Evolutionary conservation across 768 basidiomycete genomes (phyloP).

Genomic region (Asterophora parasitica): DNA sequence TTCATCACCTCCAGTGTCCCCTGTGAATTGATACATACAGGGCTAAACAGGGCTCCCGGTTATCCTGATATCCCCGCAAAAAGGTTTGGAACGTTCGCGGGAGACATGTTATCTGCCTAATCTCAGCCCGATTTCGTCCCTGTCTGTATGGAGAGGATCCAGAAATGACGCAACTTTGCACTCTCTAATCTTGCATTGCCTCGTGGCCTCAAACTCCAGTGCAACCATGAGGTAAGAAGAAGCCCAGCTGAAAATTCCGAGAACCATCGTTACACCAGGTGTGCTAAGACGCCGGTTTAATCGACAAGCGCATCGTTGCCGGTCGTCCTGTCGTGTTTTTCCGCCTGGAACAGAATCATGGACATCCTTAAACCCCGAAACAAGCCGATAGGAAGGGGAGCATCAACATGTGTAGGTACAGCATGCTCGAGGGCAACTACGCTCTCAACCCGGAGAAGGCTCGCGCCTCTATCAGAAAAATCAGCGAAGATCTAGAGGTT

Average conservation of each 20-base stretch:
- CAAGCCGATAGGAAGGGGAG: constrained; percentile 5
- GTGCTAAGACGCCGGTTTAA: not conserved
- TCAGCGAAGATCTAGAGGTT: constrained; percentile 19
- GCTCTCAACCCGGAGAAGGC: constrained; percentile 11
- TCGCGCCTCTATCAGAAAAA: constrained; percentile 17
- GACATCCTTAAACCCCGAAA: constrained; percentile 6
- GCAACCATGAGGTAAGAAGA: constrained; percentile 29
- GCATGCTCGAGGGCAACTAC: constrained; percentile 23
- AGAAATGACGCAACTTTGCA: not conserved
- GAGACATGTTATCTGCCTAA: constrained; percentile 6
- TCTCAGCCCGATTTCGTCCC: not conserved
- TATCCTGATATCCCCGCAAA: not conserved
- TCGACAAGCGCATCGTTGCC: not conserved
- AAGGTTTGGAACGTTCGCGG: constrained; percentile 15
- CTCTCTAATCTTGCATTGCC: not conserved
- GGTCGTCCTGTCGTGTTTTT: constrained; percentile 6
- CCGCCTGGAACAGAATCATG: constrained; percentile 8
- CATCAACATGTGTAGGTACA: constrained; percentile 37
- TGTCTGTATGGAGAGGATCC: too few relatives aligned
- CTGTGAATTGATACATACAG: not conserved
- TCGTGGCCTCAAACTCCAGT: constrained; percentile 3
- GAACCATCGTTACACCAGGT: not conserved
- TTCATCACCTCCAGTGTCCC: not conserved
- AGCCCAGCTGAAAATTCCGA: not conserved
- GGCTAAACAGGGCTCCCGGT: too few relatives aligned